Base-by-base conservation (phyloP, 176 grass and related monocot species). In the Oropetium thomaeum region DNA sequence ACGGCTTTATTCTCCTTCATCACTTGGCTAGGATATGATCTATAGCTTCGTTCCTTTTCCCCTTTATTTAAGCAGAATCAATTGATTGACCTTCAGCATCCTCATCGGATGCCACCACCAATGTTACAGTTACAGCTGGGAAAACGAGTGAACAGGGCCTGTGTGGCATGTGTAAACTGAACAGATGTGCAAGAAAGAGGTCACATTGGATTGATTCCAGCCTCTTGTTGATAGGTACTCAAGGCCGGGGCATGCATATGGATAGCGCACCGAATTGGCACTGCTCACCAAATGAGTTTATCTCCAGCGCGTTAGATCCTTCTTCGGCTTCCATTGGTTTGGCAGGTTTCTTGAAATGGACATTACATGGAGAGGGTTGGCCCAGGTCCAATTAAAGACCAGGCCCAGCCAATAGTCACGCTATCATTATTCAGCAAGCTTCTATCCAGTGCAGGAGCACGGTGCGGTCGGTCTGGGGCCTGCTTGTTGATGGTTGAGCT, bases 301-400 rank as follows among this genome's bases (percentile, higher is more conserved):
- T 25, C 1, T 29, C 20, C 41, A 75, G 22, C 67, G 70, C 68
- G 63, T 65, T 34, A 45, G 73, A 76, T 49, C 52, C 53, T 57
- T 57, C 0, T 31, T 77, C n/a, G 39, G 58, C 39, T 78, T 70
- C 44, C 53, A 82, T 82, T 82, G 61, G 40, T 37, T 60, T 69
- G 69, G 62, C 48, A 45, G 62, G 75, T 83, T 71, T 69, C 43
- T 70, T 88, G 75, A 69, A 52, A 83, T 74, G 75, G 80, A 83
- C 86, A 57, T 3, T 23, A 44, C 80, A 79, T 25, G 61, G 69
- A 61, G 28, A 61, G 74, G 74, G 16, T 5, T 79, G 80, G 68
- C 52, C 75, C 80, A 54, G 69, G 6, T 61, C 62, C 34, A 73
- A 69, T 83, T 59, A 60, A 60, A 87, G 16, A 62, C 27, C 65